Percentiles rank a stretch among this genome's conserved stretches.
Evolutionary conservation across 345 rosid species (phyloP).

Genomic region (Salix exigua): DNA sequence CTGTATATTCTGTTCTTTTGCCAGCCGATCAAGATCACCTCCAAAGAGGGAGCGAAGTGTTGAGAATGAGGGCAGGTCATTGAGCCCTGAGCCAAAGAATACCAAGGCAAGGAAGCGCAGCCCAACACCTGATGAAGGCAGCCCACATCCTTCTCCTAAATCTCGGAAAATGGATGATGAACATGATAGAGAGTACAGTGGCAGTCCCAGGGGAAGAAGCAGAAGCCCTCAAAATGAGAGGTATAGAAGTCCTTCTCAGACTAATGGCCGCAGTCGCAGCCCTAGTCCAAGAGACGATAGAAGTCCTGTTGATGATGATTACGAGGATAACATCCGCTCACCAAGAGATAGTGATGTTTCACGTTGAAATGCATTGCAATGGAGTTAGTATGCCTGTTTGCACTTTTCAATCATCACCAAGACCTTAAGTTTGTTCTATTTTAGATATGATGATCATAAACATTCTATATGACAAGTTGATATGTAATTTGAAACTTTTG

Average conservation of each 20-base stretch:
- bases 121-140: conserved; percentile 44
- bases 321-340: conserved; percentile 18
- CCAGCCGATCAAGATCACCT: conserved; percentile 71
- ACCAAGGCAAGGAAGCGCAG: conserved; percentile 57
- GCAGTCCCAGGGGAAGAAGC: conserved; percentile 39
- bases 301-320: conserved; percentile 45
- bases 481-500: not conserved
- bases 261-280: conserved; percentile 49
- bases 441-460: not conserved
- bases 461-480: not conserved
- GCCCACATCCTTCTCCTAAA: conserved; percentile 29
- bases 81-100: conserved; percentile 29
- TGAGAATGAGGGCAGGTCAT: conserved; percentile 32
- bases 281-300: conserved; percentile 48
- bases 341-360: conserved; percentile 26
- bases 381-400: not conserved
- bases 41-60: conserved; percentile 55
- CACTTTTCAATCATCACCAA: not conserved
- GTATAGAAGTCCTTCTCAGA: conserved; percentile 51
- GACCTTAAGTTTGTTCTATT: not conserved
- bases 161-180: conserved; percentile 18
- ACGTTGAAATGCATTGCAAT: conserved; percentile 7
- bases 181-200: conserved; percentile 25
- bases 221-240: conserved; percentile 40
- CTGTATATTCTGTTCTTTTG: not conserved